Percentiles rank a stretch among this genome's conserved stretches.
Evolutionary conservation across 1,284 basidiomycete genomes (phyloP).

Genomic region (Papiliotrema fonsecae): DNA sequence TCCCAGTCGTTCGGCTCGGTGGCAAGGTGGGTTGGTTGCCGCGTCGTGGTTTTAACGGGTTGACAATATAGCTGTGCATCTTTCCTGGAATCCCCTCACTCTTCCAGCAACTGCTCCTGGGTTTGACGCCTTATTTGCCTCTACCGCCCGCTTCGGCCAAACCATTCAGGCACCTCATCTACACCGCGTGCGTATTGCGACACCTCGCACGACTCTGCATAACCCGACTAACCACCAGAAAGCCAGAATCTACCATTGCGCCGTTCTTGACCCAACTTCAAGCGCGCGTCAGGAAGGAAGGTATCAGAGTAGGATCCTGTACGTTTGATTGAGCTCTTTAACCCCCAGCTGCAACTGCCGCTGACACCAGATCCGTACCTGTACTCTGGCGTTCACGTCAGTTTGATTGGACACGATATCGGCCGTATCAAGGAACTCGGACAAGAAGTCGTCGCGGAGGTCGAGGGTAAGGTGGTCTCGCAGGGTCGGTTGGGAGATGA

Average conservation of each 20-base stretch:
- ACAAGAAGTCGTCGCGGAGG: constrained; percentile 55
- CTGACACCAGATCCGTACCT: constrained; percentile 55
- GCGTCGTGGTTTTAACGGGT: neutral
- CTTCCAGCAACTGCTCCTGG: constrained; percentile 73
- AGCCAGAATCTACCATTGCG: constrained; percentile 81
- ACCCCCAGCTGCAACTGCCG: neutral
- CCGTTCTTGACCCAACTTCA: constrained; percentile 79
- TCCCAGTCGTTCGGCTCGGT: constrained; percentile 75
- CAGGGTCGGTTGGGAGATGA: constrained; percentile 47
- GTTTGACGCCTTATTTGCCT: constrained; percentile 66
- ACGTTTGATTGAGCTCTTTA: no score
- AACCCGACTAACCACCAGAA: constrained; percentile 47
- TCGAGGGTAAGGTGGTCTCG: constrained; percentile 51
- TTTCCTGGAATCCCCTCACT: constrained; percentile 86
- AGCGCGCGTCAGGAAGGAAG: constrained; percentile 64
- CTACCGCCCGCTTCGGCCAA: constrained; percentile 66
- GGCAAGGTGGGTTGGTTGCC: constrained; percentile 54
- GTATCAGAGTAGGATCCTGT: constrained; percentile 76
- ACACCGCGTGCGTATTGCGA: constrained; percentile 60
- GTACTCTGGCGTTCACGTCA: constrained; percentile 55
- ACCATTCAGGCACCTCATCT: constrained; percentile 69
- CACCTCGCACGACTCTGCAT: neutral
- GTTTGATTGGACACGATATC: constrained; percentile 70
- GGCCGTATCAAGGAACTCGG: constrained; percentile 56
- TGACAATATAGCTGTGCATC: constrained; percentile 60